These are phyloP conservation scores for Kuraishia hungarica DNA, from an alignment of 805 yeast genomes.

Conservation along the genomic window DNA sequence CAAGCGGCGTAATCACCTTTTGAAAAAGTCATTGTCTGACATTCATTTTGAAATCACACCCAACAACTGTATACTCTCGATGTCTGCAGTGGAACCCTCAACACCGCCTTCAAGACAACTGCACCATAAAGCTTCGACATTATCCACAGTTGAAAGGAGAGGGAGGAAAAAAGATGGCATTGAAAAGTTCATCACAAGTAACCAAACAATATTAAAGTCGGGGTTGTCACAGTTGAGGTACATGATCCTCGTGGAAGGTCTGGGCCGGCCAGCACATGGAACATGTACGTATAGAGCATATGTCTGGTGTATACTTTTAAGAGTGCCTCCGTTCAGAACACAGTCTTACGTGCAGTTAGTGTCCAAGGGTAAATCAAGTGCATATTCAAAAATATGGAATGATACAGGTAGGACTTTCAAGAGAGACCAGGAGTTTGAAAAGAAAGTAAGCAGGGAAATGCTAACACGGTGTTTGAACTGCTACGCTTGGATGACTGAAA, in stretches of 20 bases:
- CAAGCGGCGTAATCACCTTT: too few species aligned
- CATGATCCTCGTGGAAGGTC: conserved; percentile 40
- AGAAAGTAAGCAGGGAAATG: conserved; percentile 59
- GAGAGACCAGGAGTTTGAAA: conserved; percentile 58
- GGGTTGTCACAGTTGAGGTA: conserved; percentile 47
- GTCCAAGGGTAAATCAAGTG: conserved; percentile 46
- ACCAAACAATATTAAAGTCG: conserved; percentile 36
- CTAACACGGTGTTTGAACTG: conserved; percentile 63
- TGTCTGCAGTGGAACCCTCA: background rate
- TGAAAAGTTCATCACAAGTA: conserved; percentile 37
- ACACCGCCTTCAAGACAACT: background rate
- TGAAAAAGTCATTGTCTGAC: too few species aligned
- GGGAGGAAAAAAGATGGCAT: conserved; percentile 44
- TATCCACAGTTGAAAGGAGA: conserved; percentile 9
- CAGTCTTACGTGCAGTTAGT: conserved; percentile 46
- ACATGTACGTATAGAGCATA: conserved; percentile 62
- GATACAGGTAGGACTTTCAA: conserved; percentile 83
- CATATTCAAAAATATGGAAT: conserved; percentile 65
- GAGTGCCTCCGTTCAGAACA: conserved; percentile 52
- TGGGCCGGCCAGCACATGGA: conserved; percentile 20
- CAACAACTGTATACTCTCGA: background rate
- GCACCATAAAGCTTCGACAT: background rate
- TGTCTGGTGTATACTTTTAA: conserved; percentile 72
- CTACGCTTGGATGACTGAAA: conserved; percentile 39
- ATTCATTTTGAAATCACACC: too few species aligned